These are phyloP conservation scores for Boeremia exigua DNA, from an alignment of 2,329 filamentous ascomycete genomes.

Conservation along the genomic window DNA sequence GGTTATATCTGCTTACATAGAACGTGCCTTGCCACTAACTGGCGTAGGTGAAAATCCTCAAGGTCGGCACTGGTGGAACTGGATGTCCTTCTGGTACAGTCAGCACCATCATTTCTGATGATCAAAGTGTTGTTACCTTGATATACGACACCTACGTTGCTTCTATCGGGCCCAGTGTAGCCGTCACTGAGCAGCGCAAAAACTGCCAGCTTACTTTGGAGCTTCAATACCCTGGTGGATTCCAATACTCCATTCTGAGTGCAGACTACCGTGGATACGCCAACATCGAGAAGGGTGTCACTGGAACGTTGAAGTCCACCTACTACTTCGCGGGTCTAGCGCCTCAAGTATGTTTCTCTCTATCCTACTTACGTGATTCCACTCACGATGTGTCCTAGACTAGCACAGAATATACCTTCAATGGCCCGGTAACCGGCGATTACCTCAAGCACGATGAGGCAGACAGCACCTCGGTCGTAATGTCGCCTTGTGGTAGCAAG, in stretches of 20 bases:
- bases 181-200: conserved; percentile 55
- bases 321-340: conserved; percentile 61
- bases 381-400: conserved; percentile 31
- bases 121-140: conserved; percentile 57
- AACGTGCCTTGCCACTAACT: conserved; percentile 16
- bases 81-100: conserved; percentile 56
- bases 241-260: conserved; percentile 60
- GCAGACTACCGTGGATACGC: conserved; percentile 62
- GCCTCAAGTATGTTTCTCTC: conserved; percentile 44
- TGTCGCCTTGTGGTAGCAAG: conserved; percentile 59
- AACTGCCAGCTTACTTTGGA: conserved; percentile 63
- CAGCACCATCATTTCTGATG: conserved; percentile 51
- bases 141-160: conserved; percentile 61
- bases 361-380: neutral
- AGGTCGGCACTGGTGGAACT: conserved; percentile 56
- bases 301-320: conserved; percentile 58
- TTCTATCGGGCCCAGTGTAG: conserved; percentile 54
- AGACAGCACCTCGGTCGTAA: conserved; percentile 55
- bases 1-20: neutral
- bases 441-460: conserved; percentile 51
- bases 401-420: conserved; percentile 49
- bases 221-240: conserved; percentile 59
- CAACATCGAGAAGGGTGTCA: conserved; percentile 54
- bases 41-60: conserved; percentile 50
- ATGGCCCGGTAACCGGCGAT: conserved; percentile 46